Base-by-base conservation (phyloP, 495 filamentous ascomycete genomes). In the Polyplosphaeria fusca region DNA sequence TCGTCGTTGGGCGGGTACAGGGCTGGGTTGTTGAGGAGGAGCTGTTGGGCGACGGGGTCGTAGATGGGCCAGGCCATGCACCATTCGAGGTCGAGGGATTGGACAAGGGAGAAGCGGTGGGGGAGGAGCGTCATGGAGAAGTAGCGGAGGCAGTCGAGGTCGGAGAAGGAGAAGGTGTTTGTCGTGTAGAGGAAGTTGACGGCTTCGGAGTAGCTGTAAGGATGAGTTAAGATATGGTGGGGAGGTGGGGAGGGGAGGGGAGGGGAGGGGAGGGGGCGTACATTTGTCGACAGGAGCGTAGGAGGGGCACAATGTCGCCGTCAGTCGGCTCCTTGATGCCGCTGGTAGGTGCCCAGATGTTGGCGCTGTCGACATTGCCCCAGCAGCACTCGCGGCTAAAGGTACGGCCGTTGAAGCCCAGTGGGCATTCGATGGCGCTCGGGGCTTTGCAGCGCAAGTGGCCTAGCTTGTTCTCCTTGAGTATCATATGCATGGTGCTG, bases 81-180 rank as follows among this genome's bases (percentile, higher is more conserved):
- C 60, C 60, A 63, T 32, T 47, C 47, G 28, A 63, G 22, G 25
- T 43, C 25, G 40, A 63, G 28, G 23, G 22, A 26, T 18, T 26
- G 38, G 47, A 63, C 37, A 5, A 48, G 35, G 37, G 23, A n/a
- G 42, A 63, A 58, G 54, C 53, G 53, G 22, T n/a, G 19, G 4
- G 59, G 59, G 39, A 57, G 59, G n/a, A 52, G 47, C 16, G 60
- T 63, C 16, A n/a, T 18, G 41, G 47, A 47, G 60, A 63, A 58
- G 54, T 63, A 45, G 37, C 60, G 60, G 3, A 63, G 42, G 40
- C 52, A 52, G 48, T 63, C 60, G 14, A 63, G 48, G 40, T 63
- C 60, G 47, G 24, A 25, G 60, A 63, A 57, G 40, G 60, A 63
- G 48, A 63, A 63, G 39, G 46, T 47, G 42, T 63, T 63, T 20